Base-by-base conservation (phyloP, 1,139 yeast genomes). In the Candida sojae region DNA sequence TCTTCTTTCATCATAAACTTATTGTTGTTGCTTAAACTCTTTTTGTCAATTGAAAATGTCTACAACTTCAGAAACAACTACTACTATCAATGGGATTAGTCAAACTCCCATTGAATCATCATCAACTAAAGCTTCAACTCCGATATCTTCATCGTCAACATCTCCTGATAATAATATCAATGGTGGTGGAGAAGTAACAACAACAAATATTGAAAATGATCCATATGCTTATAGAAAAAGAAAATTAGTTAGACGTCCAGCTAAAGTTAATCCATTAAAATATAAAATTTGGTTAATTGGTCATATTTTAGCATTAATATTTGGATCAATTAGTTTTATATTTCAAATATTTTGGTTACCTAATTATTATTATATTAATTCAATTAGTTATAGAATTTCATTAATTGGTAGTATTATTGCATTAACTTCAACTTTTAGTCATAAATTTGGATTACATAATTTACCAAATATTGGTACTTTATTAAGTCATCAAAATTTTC, bases 401-500 rank as follows among this genome's bases (percentile, higher is more conserved):
- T 67, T 86, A 28, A 44, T 81, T 9, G 92, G 92, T 8, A 77
- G 84, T 0, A 63, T 80, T 35, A 50, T 68, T n/a, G 74, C 91
- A 2, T 76, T 83, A 57, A 57, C 76, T 0, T 69, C 83, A 37
- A 77, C 89, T 1, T 70, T 81, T 48, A 62, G 79, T 39, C 86
- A 85, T 48, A 81, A 79, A 54, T 85, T 82, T 69, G 84, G 84
- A 12, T 61, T 77, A 45, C 63, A 62, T 29, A 72, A 72, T 46
- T 66, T 77, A 53, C 91, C 92, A 8, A 74, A 82, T 10, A 73
- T 79, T 58, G 71, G 79, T 44, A 76, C 86, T 9, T 70, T 87
- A 60, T 57, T 85, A 43, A 80, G 88, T 13, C 83, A 86, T 41
- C 88, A 83, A 55, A 86, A 86, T 64, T 84, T 84, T 71, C 93